Evolutionary conservation across 345 rosid genomes (phyloP).

Genomic region (Stellera chamaejasme): DNA sequence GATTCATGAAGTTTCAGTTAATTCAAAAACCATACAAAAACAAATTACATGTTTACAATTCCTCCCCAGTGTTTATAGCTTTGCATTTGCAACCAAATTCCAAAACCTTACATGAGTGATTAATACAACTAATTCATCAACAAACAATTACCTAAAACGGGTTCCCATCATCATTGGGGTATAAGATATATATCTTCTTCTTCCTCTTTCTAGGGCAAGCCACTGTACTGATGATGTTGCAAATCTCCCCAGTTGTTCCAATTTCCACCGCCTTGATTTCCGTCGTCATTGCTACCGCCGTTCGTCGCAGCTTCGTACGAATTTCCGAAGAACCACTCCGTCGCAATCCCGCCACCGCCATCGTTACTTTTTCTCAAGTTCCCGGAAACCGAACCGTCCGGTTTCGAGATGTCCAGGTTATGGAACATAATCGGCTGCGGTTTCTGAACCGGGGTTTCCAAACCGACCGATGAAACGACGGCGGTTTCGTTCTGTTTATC

Average conservation of each 20-base stretch:
- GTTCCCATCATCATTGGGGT: background rate
- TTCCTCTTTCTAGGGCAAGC: conserved; percentile 33
- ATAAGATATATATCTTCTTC: conserved; percentile 17
- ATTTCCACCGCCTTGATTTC: conserved; percentile 10
- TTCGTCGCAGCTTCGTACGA: conserved; percentile 33
- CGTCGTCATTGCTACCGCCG: conserved; percentile 19
- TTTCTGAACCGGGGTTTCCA: conserved; percentile 31
- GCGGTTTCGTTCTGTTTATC: conserved; percentile 17
- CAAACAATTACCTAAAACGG: conserved; percentile 23
- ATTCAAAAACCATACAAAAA: too few species aligned
- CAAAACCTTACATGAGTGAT: too few species aligned
- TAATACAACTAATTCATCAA: conserved; percentile 9
- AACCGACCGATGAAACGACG: conserved; percentile 19
- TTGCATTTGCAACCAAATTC: conserved; percentile 14
- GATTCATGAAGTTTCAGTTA: too few species aligned
- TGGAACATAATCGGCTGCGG: conserved; percentile 59
- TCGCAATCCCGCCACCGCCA: conserved; percentile 26
- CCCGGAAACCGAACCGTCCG: conserved; percentile 13
- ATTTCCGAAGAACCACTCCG: conserved; percentile 70
- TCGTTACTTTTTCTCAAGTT: conserved; percentile 25
- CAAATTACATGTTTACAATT: background rate
- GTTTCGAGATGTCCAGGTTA: conserved; percentile 43
- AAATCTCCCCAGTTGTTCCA: conserved; percentile 41
- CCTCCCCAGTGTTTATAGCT: conserved; percentile 20
- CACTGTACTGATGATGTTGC: conserved; percentile 29